phyloP scores from a whole-genome alignment of 345 rosid genomes.

The Mercurialis annua region DNA sequence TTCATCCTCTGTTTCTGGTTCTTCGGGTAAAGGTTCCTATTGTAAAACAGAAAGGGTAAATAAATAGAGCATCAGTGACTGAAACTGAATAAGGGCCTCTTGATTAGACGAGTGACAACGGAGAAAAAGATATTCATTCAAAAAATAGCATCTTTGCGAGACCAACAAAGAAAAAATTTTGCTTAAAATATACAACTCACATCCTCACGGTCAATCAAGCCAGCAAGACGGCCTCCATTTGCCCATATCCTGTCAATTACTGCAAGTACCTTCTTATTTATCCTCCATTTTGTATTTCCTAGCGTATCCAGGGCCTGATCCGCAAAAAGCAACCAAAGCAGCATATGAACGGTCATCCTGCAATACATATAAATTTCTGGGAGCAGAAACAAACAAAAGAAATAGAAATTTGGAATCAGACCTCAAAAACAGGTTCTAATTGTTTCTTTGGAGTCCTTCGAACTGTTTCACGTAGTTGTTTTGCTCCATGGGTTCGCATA shows the following conservation, averaged over 20 bases:
- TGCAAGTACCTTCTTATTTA: slow-evolving; percentile 74
- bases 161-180: slow-evolving; percentile 3
- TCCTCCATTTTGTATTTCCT: slow-evolving; percentile 93
- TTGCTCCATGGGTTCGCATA: slow-evolving; percentile 96
- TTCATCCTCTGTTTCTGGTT: slow-evolving; percentile 71
- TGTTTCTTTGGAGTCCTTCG: slow-evolving; percentile 60
- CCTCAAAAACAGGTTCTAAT: slow-evolving; percentile 77
- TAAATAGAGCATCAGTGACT: neutral
- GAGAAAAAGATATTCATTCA: neutral
- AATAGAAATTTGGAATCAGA: slow-evolving; percentile 42
- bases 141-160: neutral
- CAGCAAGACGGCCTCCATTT: slow-evolving; percentile 74
- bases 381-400: neutral
- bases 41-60: slow-evolving; percentile 8
- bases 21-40: slow-evolving; percentile 72
- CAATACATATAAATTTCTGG: neutral
- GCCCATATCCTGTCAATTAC: slow-evolving; percentile 95
- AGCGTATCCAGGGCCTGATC: slow-evolving; percentile 90
- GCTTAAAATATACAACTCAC: slow-evolving; percentile 41
- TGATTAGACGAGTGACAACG: slow-evolving; percentile 9
- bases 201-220: slow-evolving; percentile 85
- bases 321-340: slow-evolving; percentile 20
- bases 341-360: neutral
- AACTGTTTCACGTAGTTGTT: slow-evolving; percentile 60
- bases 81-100: neutral